Base-by-base conservation (phyloP, 129 eudicot genomes). In the Cynara cardunculus region DNA sequence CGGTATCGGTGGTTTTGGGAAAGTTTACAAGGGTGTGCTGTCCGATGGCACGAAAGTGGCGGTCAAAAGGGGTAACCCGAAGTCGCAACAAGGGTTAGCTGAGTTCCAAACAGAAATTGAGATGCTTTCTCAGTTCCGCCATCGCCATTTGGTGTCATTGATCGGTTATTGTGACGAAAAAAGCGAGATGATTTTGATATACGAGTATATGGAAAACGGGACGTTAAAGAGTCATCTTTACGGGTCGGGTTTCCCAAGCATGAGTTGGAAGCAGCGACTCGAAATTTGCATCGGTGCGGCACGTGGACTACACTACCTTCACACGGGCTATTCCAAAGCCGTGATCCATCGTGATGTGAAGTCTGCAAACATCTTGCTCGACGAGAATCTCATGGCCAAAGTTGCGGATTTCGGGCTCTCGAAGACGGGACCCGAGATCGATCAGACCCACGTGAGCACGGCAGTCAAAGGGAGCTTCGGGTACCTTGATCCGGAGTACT, bases 381-480 rank as follows among this genome's bases (percentile, higher is more conserved):
- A 95, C 13, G 99, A 92, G 80, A 90, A 91, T 71, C 75, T 95
- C 26, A 83, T 95, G 93, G 99, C 99, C 12, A 95, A 95, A 80
- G 99, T 95, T 78, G 97, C 98, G 0, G 98, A 94, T 83, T 94
- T 94, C 44, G 98, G 98, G 78, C 92, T 94, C 2, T 94, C 98
- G 0, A 94, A 94, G 65, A 85, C 92, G 0, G 98, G 98, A 22
- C 98, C 98, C 0, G 98, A 90, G 78, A 72, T 94, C 8, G 98
- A 94, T 72, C 97, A 94, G 72, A 94, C 98, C 30, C 98, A 94
- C 3, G 98, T 94, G 61, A 94, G 98, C 56, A 94, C 98, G 1
- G 98, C 98, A 0, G 98, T 94, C 28, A 95, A 95, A 80, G 99
- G 99, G n/a, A 94, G 98, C 37, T 94, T 94, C 30, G 98, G 98